These are phyloP conservation scores for Aspergillus cejpii DNA, from an alignment of 2,329 filamentous ascomycete genomes.

Conservation along the genomic window DNA sequence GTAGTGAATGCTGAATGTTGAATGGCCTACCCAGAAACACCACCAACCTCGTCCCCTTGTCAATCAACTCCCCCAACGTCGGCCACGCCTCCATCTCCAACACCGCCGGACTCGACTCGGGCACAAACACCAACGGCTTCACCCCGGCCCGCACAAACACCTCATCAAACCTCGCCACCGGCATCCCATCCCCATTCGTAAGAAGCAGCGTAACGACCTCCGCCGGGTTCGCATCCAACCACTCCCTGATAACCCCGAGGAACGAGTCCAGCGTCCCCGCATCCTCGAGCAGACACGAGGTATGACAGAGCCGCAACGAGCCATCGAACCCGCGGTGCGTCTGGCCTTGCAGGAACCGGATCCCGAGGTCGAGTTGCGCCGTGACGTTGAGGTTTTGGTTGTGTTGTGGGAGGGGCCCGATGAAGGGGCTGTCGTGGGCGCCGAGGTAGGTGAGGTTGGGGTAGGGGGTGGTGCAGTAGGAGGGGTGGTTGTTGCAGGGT, in stretches of 20 bases:
- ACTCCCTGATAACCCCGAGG: slow-evolving; percentile 53
- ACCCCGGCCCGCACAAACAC: slow-evolving; percentile 30
- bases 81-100: slow-evolving; percentile 39
- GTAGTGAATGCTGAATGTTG: too few species aligned
- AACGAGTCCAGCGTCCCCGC: slow-evolving; percentile 52
- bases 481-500: slow-evolving; percentile 55
- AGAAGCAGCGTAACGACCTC: slow-evolving; percentile 59
- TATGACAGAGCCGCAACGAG: slow-evolving; percentile 57
- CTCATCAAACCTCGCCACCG: slow-evolving; percentile 29
- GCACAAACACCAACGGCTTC: slow-evolving; percentile 34
- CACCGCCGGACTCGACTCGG: slow-evolving; percentile 23
- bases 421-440: slow-evolving; percentile 60
- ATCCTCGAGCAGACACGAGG: slow-evolving; percentile 54
- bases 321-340: slow-evolving; percentile 49
- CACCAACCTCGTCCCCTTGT: slow-evolving; percentile 38
- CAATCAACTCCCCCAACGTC: slow-evolving; percentile 38
- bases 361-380: slow-evolving; percentile 54
- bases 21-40: slow-evolving; percentile 40
- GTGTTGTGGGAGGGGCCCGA: slow-evolving; percentile 48
- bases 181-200: slow-evolving; percentile 51
- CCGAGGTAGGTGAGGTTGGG: slow-evolving; percentile 57
- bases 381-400: slow-evolving; percentile 57
- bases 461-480: slow-evolving; percentile 53
- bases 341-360: slow-evolving; percentile 60
- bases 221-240: slow-evolving; percentile 52